Percentiles rank a stretch among this genome's conserved stretches.
These are phyloP conservation scores for Xylaria sp. DNA, from an alignment of 2,329 filamentous ascomycete species.

Conservation along the genomic window DNA sequence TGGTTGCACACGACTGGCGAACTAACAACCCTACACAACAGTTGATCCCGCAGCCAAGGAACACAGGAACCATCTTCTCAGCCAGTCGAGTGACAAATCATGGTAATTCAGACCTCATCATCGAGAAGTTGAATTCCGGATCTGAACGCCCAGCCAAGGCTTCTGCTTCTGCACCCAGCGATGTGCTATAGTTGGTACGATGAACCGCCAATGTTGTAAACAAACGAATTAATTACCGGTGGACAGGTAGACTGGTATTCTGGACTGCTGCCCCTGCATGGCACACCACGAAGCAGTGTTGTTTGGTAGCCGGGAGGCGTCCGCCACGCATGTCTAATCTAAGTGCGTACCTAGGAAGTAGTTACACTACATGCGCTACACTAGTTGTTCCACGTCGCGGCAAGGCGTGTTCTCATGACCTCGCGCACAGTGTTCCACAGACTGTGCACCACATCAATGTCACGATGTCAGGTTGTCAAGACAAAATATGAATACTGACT, in stretches of 20 bases:
- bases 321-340: slow-evolving; percentile 5
- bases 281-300: background rate
- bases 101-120: background rate
- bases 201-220: slow-evolving; percentile 3
- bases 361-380: background rate
- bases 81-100: background rate
- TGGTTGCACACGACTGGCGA: slow-evolving; percentile 3
- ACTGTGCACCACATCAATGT: slow-evolving; percentile 10
- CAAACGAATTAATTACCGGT: background rate
- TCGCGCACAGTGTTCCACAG: slow-evolving; percentile 6
- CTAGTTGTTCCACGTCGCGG: slow-evolving; percentile 4
- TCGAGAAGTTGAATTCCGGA: background rate
- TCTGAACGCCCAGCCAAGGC: background rate
- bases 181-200: slow-evolving; percentile 12
- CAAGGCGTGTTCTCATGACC: slow-evolving; percentile 8
- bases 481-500: slow-evolving; percentile 3
- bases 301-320: slow-evolving; percentile 9
- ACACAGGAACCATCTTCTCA: background rate
- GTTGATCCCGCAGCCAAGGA: slow-evolving; percentile 5
- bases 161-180: background rate
- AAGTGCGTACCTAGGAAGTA: no score
- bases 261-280: background rate
- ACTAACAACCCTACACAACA: slow-evolving; percentile 4
- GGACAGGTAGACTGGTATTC: background rate
- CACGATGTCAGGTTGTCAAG: background rate